A percentile compares a stretch with the other conserved stretches of the same genome.
Evolutionary conservation across 129 eudicot species (phyloP).

Genomic region (Tanacetum coccineum): DNA sequence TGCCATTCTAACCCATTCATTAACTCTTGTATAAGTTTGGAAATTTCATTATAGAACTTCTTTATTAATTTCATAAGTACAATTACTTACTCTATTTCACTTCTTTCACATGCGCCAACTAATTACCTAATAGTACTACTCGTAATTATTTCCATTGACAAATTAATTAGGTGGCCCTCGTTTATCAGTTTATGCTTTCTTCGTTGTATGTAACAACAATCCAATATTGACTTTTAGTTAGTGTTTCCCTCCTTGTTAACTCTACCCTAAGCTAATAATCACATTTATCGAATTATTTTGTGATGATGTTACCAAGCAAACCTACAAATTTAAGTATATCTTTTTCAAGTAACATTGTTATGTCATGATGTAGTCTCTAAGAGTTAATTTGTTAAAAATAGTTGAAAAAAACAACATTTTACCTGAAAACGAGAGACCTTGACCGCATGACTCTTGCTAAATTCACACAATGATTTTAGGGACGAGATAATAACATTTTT

Average conservation of each 20-base stretch:
- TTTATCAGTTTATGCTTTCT: background rate
- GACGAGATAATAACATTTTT: too few relatives aligned
- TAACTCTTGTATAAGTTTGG: slow-evolving; percentile 17
- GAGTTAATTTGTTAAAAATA: too few relatives aligned
- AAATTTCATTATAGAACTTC: slow-evolving; percentile 2
- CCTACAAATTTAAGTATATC: too few relatives aligned
- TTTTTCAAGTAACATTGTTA: too few relatives aligned
- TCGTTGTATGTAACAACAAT: background rate
- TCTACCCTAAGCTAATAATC: too few relatives aligned
- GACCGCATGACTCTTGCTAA: background rate
- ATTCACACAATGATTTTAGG: background rate
- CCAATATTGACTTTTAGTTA: slow-evolving; percentile 6
- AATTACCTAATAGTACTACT: slow-evolving; percentile 15
- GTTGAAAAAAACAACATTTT: background rate
- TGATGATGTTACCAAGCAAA: too few relatives aligned
- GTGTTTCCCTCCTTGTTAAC: background rate
- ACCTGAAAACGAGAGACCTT: background rate
- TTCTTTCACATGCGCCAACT: slow-evolving; percentile 7
- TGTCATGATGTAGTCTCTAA: too few relatives aligned
- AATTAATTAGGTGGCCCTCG: background rate
- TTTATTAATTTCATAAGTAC: slow-evolving; percentile 11
- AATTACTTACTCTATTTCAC: background rate
- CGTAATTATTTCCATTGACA: slow-evolving; percentile 14
- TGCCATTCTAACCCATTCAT: background rate
- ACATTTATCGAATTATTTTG: too few relatives aligned